Conservation (phyloP, 1,284 basidiomycete species). For the Ceratobasidium sp. region DNA sequence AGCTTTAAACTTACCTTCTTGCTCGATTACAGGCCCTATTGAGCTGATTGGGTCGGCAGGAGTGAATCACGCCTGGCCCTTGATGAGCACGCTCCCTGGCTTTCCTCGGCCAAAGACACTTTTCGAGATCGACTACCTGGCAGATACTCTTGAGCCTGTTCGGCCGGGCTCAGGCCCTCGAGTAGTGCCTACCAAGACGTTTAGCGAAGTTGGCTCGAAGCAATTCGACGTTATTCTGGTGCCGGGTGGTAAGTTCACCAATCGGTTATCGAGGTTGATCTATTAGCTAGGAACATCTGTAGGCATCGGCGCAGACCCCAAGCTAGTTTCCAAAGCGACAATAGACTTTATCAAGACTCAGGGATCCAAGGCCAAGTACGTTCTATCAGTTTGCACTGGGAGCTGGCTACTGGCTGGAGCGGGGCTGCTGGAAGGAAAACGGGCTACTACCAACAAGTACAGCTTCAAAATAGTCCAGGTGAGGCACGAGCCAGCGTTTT, state of each 20-base stretch:
- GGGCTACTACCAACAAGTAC: slow-evolving; percentile 34
- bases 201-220: slow-evolving; percentile 23
- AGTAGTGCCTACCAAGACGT: slow-evolving; percentile 22
- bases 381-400: slow-evolving; percentile 36
- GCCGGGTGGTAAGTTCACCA: slow-evolving; percentile 29
- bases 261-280: too few species aligned
- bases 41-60: slow-evolving; percentile 15
- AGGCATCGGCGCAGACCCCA: neutral
- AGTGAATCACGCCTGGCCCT: neutral
- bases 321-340: neutral
- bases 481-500: neutral
- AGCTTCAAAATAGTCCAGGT: neutral
- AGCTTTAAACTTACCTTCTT: neutral
- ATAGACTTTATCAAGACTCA: neutral
- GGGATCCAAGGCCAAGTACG: slow-evolving; percentile 14
- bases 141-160: slow-evolving; percentile 30
- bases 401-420: slow-evolving; percentile 13
- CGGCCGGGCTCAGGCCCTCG: slow-evolving; percentile 5
- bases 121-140: slow-evolving; percentile 42
- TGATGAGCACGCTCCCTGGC: neutral
- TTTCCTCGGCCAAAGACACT: neutral
- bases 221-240: slow-evolving; percentile 37
- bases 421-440: slow-evolving; percentile 28
- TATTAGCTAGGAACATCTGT: too few species aligned
- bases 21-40: slow-evolving; percentile 18